Evolutionary conservation across 192 early-diverging fungal genomes (phyloP), one percentile per base, ranked within the genome.

Genomic region (Entrophospora sp.): DNA sequence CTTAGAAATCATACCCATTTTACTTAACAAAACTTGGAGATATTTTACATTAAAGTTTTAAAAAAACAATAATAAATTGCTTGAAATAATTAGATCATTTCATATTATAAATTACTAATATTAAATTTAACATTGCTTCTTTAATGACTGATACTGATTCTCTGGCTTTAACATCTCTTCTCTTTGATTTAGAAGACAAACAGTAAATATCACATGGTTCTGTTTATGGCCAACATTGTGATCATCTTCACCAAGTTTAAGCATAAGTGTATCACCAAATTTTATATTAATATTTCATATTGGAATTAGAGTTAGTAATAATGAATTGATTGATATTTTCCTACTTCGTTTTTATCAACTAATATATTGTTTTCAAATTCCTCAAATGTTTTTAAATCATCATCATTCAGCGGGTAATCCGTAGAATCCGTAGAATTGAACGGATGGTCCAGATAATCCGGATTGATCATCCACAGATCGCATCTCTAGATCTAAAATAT

Each of bases 111-210:
- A n/a, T n/a, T n/a, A n/a, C n/a, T n/a, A n/a, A n/a, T n/a, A n/a
- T n/a, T n/a, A n/a, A n/a, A n/a, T n/a, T n/a, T n/a, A n/a, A n/a
- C n/a, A n/a, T n/a, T n/a, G n/a, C n/a, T n/a, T n/a, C n/a, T n/a
- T n/a, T n/a, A n/a, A n/a, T n/a, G n/a, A n/a, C n/a, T n/a, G n/a
- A n/a, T n/a, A n/a, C n/a, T n/a, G n/a, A n/a, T n/a, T n/a, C n/a
- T n/a, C n/a, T n/a, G n/a, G n/a, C n/a, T n/a, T n/a, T n/a, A n/a
- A n/a, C n/a, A n/a, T n/a, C n/a, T n/a, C n/a, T n/a, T n/a, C n/a
- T n/a, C n/a, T n/a, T n/a, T n/a, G n/a, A 28, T 51, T 51, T 28
- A 51, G 30, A 51, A 51, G 25, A 28, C 49, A 51, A 51, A 51
- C 6, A 10, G 49, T 51, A 10, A 51, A 14, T 27, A 51, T 51